Conservation (phyloP, 345 rosid genomes). For the Psidium guajava region DNA sequence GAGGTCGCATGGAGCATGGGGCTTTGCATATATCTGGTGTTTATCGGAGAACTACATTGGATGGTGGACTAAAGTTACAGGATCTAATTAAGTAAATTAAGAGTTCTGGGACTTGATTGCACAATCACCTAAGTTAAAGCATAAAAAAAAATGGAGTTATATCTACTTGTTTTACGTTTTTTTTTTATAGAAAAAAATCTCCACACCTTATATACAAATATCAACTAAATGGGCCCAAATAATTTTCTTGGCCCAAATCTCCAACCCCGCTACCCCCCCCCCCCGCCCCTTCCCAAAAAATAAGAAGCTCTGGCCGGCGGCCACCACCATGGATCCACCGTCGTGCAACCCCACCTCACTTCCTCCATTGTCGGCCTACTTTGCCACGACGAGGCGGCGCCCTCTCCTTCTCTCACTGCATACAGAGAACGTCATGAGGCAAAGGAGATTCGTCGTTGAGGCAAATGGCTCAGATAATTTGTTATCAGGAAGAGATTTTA, state of each 20-base stretch:
- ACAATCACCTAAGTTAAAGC: not conserved
- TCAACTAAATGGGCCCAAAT: too few species aligned
- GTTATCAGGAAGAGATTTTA: too few species aligned
- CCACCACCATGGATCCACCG: not conserved
- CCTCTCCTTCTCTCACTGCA: not conserved
- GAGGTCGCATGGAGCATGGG: too few species aligned
- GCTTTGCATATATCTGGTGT: not conserved
- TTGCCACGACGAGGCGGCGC: not conserved
- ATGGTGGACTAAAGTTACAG: not conserved
- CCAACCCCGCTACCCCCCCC: too few species aligned
- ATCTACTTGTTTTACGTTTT: too few species aligned
- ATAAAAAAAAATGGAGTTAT: not conserved
- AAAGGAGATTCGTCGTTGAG: not conserved
- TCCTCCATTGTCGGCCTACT: not conserved
- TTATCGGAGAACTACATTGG: not conserved
- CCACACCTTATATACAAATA: too few species aligned
- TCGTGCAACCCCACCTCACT: not conserved
- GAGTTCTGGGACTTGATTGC: not conserved
- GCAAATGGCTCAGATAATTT: too few species aligned
- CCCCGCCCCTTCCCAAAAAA: too few species aligned
- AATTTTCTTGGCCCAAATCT: too few species aligned
- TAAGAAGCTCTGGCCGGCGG: not conserved
- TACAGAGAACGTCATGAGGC: not conserved
- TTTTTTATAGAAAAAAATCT: too few species aligned
- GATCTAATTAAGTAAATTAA: not conserved